Conservation (phyloP, 495 filamentous ascomycete species). For the Penicillium coprophilum region DNA sequence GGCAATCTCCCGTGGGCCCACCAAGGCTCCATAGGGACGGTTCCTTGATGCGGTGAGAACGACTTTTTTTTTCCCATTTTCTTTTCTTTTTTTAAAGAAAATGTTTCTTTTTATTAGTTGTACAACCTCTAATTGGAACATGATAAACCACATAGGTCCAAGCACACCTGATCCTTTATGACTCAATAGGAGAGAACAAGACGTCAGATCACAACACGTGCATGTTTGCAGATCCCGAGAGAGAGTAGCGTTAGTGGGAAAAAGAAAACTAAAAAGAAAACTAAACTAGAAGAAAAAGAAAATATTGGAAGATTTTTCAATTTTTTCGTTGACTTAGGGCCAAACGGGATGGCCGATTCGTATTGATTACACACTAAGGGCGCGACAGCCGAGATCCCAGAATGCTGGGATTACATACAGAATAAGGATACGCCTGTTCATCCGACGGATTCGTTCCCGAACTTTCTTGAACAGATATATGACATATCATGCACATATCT, state of each 20-base stretch:
- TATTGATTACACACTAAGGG: slow-evolving; percentile 9
- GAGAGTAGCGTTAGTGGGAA: slow-evolving; percentile 7
- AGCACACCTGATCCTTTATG: slow-evolving; percentile 7
- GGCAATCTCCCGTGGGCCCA: slow-evolving; percentile 37
- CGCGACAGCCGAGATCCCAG: slow-evolving; percentile 14
- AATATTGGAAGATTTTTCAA: slow-evolving; percentile 1
- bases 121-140: background rate
- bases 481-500: background rate
- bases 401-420: slow-evolving; percentile 9
- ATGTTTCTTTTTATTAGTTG: background rate
- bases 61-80: slow-evolving; percentile 9
- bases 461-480: background rate
- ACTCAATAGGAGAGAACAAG: slow-evolving; percentile 16
- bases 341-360: slow-evolving; percentile 16
- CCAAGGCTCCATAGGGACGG: slow-evolving; percentile 28
- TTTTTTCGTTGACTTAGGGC: background rate
- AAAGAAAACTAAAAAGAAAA: slow-evolving; percentile 14
- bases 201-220: slow-evolving; percentile 29
- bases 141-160: background rate
- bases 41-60: slow-evolving; percentile 30
- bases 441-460: slow-evolving; percentile 4
- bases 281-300: slow-evolving; percentile 8
- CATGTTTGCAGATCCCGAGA: slow-evolving; percentile 32
- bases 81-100: background rate
- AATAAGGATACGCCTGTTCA: slow-evolving; percentile 17